Percentiles rank a stretch among this genome's conserved stretches.
These are phyloP conservation scores for Candolleomyces eurysporus DNA, from an alignment of 768 basidiomycete genomes.

Conservation along the genomic window DNA sequence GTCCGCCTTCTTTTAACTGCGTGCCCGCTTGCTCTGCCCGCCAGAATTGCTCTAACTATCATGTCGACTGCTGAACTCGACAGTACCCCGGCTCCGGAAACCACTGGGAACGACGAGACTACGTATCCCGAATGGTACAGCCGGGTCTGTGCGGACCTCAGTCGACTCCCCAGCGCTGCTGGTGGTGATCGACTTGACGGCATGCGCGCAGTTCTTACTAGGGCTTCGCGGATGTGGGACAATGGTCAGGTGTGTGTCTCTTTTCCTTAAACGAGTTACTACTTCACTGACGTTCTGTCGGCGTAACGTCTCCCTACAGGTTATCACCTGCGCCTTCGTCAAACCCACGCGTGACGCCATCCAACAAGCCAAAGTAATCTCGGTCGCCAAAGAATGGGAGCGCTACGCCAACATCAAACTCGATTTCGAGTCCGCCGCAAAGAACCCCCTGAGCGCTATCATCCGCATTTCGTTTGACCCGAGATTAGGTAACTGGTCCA, in stretches of 20 bases:
- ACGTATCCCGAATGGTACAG: not conserved
- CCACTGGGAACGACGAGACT: not conserved
- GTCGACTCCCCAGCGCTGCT: not conserved
- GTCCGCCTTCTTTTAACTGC: no score
- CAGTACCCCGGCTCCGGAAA: not conserved
- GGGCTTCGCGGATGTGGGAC: conserved; percentile 4
- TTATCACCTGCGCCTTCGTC: conserved; percentile 1
- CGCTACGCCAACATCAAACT: conserved; percentile 15
- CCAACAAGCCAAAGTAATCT: conserved; percentile 11
- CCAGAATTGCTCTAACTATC: not conserved
- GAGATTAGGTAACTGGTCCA: conserved; percentile 12
- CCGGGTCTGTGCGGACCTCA: not conserved
- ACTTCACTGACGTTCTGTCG: not conserved
- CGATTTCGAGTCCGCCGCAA: not conserved
- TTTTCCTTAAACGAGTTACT: not conserved
- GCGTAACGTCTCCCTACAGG: not conserved
- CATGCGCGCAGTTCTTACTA: conserved; percentile 4
- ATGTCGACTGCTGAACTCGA: not conserved
- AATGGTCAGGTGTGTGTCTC: not conserved
- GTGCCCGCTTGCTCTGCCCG: no score
- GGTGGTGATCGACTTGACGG: not conserved
- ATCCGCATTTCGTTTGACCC: conserved; percentile 14
- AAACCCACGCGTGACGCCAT: not conserved
- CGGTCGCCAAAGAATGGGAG: conserved; percentile 15
- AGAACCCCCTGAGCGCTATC: not conserved